Evolutionary conservation across 768 basidiomycete genomes (phyloP), one percentile per base, ranked within the genome.

Genomic region (Suillus decipiens): DNA sequence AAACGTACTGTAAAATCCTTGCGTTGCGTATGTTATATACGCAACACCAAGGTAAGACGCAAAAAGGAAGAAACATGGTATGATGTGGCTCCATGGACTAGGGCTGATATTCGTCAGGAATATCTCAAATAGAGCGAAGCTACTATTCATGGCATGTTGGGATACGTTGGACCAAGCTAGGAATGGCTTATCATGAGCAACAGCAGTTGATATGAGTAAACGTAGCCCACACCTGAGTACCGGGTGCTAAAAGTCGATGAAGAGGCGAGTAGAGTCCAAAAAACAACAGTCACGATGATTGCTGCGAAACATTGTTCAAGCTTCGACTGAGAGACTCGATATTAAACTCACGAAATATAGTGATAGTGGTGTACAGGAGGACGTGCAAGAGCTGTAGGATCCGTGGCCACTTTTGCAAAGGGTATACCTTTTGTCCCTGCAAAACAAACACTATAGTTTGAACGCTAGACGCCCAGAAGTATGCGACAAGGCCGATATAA

Each of bases 1-100:
- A 2, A 59, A 79, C 86, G 60, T 64, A 91, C 89, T 72, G 70
- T 91, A 92, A 68, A 88, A 82, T 0, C 84, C 83, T 68, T 89
- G 87, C 0, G 83, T 82, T 0, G 75, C 83, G 55, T 81, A 67
- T 0, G 88, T 89, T 60, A 92, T 81, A 67, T 91, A 92, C 12
- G 89, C 89, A 0, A 92, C 75, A 28, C 82, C 88, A 19, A 91
- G 74, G 68, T 92, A 92, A 3, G 73, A 68, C 0, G 66, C 84
- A 11, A 90, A 81, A 22, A 86, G 65, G 12, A 88, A 17, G 17
- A 89, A 53, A 31, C 81, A 75, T 41, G 80, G 68, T 2, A 79
- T 74, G 3, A 90, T 72, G 45, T 81, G 75, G 17, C 77, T 64
- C 86, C 86, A 89, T 0, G 84, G 84, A 9, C 78, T 71, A 0